Percentiles rank a stretch among this genome's conserved stretches.
These are phyloP conservation scores for Achaetomium macrosporum DNA, from an alignment of 2,329 filamentous ascomycete genomes.

Conservation along the genomic window DNA sequence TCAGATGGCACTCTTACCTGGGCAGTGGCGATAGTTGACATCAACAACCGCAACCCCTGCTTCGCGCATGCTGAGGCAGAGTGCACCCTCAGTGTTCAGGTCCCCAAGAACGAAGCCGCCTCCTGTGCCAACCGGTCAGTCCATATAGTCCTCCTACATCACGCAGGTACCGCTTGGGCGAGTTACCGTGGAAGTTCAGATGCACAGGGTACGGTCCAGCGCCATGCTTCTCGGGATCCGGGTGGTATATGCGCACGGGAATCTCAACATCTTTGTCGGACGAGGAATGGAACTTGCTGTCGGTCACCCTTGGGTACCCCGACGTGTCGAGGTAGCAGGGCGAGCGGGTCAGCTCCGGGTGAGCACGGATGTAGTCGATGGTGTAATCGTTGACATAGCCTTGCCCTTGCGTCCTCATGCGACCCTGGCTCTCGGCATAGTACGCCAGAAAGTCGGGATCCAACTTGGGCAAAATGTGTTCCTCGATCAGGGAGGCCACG, in stretches of 20 bases:
- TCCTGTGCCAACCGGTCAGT: conserved; percentile 20
- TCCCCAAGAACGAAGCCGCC: conserved; percentile 36
- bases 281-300: conserved; percentile 24
- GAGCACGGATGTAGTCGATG: conserved; percentile 29
- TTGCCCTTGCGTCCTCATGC: no score
- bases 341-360: conserved; percentile 26
- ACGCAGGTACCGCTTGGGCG: background rate
- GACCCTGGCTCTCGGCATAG: conserved; percentile 13
- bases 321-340: conserved; percentile 28
- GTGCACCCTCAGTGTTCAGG: conserved; percentile 28
- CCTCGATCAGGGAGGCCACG: conserved; percentile 14
- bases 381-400: conserved; percentile 8
- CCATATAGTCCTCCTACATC: background rate
- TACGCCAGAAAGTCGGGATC: conserved; percentile 30
- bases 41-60: conserved; percentile 35
- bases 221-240: conserved; percentile 27
- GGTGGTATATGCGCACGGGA: conserved; percentile 31
- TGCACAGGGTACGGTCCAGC: conserved; percentile 31
- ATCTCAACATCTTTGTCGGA: conserved; percentile 27
- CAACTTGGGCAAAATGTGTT: conserved; percentile 26
- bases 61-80: conserved; percentile 34
- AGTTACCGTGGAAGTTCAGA: conserved; percentile 33
- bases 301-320: conserved; percentile 27
- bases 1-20: conserved; percentile 25
- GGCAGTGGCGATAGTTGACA: conserved; percentile 37